Base-by-base conservation (phyloP, 106 monocot genomes). In the Dendrobium catenatum region DNA sequence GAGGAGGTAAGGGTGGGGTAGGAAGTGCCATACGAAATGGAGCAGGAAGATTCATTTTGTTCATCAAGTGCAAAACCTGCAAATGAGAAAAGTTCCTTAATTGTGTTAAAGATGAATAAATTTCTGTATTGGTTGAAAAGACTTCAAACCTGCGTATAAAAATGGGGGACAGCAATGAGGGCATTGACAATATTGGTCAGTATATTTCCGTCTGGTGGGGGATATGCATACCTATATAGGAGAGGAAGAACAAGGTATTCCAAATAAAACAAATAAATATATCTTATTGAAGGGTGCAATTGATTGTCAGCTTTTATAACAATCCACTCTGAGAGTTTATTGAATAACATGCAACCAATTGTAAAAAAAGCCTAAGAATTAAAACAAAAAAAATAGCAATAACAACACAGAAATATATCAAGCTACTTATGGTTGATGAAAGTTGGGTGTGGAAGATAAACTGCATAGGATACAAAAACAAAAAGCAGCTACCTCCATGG, bases 51-150 rank as follows among this genome's bases (percentile, higher is more conserved):
- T 99, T 99, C 98, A 99, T 95, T 81, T 99, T 99, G 80, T 99
- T 99, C 98, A 99, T 99, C 83, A 99, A 85, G 90, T 99, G 99
- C 75, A 95, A 85, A 82, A 99, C 99, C 99, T 95, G 83, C 77
- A 73, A 46, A 26, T 2, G 55, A 19, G 33, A 78, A 19, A 22
- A 61, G 40, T 27, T 79, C 0, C 55, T 27, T 59, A 49, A 79
- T 11, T 26, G 11, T 48, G 41, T 80, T 22, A 80, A 37, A 49
- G 6, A 55, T 26, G 29, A 9, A n/a, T 29, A 78, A 78, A 83
- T 78, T 33, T 66, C 18, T 68, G 41, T 61, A 42, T 8, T 17
- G 29, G 75, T 20, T 56, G 54, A 42, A 42, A 31, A 31, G 49
- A 64, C 20, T 55, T n/a, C 42, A 51, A 80, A 95, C 99, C 95